Conservation (phyloP, 1,284 basidiomycete genomes). For the Rugosomyces carneus region DNA sequence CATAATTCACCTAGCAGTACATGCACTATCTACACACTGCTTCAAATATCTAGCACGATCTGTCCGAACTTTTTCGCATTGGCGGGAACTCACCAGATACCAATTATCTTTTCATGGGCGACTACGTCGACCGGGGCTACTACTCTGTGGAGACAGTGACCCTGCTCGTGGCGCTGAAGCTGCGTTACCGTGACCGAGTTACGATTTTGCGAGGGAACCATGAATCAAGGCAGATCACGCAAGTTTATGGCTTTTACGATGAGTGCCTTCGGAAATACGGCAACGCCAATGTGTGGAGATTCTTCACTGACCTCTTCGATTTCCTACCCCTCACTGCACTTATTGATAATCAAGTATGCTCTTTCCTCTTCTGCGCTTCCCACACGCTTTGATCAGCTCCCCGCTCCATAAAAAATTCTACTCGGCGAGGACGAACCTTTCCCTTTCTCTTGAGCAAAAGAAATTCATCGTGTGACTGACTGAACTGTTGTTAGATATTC, state of each 20-base stretch:
- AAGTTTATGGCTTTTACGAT: slow-evolving; percentile 99
- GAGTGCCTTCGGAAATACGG: slow-evolving; percentile 98
- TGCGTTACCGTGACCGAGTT: slow-evolving; percentile 96
- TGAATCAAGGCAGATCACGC: slow-evolving; percentile 97
- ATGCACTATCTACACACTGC: slow-evolving; percentile 17
- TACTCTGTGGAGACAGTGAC: slow-evolving; percentile 98
- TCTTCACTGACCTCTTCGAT: slow-evolving; percentile 98
- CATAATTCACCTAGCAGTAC: slow-evolving; percentile 16
- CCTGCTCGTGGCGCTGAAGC: slow-evolving; percentile 91
- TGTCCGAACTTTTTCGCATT: slow-evolving; percentile 95
- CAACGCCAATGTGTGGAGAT: slow-evolving; percentile 92
- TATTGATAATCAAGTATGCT: slow-evolving; percentile 93
- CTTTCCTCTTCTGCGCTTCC: too few relatives aligned
- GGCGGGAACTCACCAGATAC: slow-evolving; percentile 95
- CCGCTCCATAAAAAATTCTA: too few relatives aligned
- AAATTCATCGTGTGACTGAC: too few relatives aligned
- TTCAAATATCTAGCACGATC: slow-evolving; percentile 70
- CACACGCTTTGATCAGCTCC: too few relatives aligned
- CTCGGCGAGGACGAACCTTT: too few relatives aligned
- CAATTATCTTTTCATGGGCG: slow-evolving; percentile 99
- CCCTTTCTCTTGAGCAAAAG: too few relatives aligned
- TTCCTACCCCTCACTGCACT: slow-evolving; percentile 93
- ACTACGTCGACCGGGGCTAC: slow-evolving; percentile 96
- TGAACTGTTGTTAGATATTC: too few relatives aligned
- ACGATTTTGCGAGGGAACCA: slow-evolving; percentile 98